Conservation (phyloP, 164 flowering plant species). For the Malania oleifera region DNA sequence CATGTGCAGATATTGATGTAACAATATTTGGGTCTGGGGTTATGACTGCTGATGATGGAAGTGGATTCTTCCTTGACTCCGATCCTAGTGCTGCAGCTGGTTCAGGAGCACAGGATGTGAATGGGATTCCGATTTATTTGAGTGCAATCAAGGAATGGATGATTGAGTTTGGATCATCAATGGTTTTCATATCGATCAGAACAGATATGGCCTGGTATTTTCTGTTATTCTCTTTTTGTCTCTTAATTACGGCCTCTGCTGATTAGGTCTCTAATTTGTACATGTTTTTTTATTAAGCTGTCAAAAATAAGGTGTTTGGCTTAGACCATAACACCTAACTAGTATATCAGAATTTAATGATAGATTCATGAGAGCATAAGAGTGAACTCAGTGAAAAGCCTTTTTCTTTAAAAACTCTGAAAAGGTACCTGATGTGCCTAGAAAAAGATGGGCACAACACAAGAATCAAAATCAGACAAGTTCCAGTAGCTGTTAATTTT, state of each 20-base stretch:
- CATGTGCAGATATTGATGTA: slow-evolving; percentile 79
- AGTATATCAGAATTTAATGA: too few species aligned
- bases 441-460: too few species aligned
- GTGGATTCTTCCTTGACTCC: slow-evolving; percentile 62
- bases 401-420: too few species aligned
- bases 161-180: slow-evolving; percentile 85
- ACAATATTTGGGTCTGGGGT: slow-evolving; percentile 84
- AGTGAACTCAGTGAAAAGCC: too few species aligned
- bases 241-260: background rate
- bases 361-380: too few species aligned
- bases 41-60: slow-evolving; percentile 77
- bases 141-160: slow-evolving; percentile 94
- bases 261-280: background rate
- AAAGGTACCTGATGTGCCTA: too few species aligned
- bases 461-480: too few species aligned
- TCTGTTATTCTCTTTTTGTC: background rate
- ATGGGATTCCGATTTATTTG: slow-evolving; percentile 80
- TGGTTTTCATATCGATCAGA: slow-evolving; percentile 69
- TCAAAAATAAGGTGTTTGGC: background rate
- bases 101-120: slow-evolving; percentile 34
- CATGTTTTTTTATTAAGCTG: background rate
- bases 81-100: slow-evolving; percentile 42
- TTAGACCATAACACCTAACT: too few species aligned
- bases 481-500: too few species aligned
- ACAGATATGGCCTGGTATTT: slow-evolving; percentile 90